Evolutionary conservation across 331 rosid species (phyloP), one percentile per base, ranked within the genome.

Genomic region (Quercus tomentella): DNA sequence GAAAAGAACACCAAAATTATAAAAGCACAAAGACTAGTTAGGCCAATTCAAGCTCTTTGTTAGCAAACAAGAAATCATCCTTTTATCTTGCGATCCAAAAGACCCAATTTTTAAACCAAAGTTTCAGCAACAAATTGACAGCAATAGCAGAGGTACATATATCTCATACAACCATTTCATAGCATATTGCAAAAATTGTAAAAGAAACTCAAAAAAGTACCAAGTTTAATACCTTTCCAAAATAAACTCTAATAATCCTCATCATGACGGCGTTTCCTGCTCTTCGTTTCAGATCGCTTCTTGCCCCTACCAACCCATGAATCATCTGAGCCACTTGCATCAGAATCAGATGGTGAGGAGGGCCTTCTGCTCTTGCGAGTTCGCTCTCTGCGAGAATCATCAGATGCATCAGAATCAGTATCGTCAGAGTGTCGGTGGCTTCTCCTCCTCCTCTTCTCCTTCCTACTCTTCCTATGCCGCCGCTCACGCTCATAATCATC

Each of bases 371-470:
- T 87, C 83, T 85, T 94, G 52, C 75, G 83, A 75, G 84, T 88
- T 76, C 76, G 89, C 79, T 82, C 82, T 63, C 79, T 75, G 41
- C 67, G 72, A 21, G 87, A 82, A 83, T 88, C 92, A 35, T 88
- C 92, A 23, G 96, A 91, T 45, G 91, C 75, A 80, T 92, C 91
- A 33, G 91, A 90, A 68, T 87, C 94, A 67, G 92, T 86, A 70
- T 91, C 89, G 12, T 91, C 92, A 0, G 77, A 85, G 75, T 84
- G 74, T 18, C 87, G 85, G 85, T 90, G 89, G 75, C 95, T 89
- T 77, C 97, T 92, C 76, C 93, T 86, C 82, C 89, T 81, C 80
- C 86, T 81, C 85, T 90, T 89, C 75, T 94, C 96, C 85, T 88
- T 89, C 87, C 93, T 89, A 77, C 95, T 92, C 86, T 92, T 92